Evolutionary conservation across 116 monocot genomes (phyloP), one percentile per base, ranked within the genome.

Genomic region (Papilionanthe hybrid): DNA sequence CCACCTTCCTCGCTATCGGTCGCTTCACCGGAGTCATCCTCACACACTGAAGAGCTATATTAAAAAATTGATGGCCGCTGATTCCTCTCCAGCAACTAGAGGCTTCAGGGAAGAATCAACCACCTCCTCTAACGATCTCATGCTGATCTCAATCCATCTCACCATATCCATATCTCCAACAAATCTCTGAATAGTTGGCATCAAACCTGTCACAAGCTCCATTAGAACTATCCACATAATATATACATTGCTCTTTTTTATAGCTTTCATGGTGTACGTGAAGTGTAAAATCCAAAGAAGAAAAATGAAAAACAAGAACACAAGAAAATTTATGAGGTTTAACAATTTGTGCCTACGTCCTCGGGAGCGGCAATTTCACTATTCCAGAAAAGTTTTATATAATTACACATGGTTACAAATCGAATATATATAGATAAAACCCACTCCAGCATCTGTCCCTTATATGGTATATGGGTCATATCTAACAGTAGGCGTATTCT

Each of bases 191-290:
- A 88, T 86, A 0, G 88, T 94, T 4, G 96, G 96, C 87, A 83
- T 86, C 19, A 83, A 73, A 49, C 96, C 96, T n/a, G 83, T 93
- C 37, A 90, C 92, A 0, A 96, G 91, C 86, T 96, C 96, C 93
- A 96, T 96, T 37, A 93, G 69, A 55, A 96, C 93, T 41, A 96
- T 89, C 5, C 96, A 93, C 90, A 93, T 85, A 85, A 92, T 93
- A 88, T 96, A 96, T 19, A 96, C 90, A 50, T 96, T 93, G 78
- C 89, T 86, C 88, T 92, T 97, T 84, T 92, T 92, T 6, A 90
- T 88, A 25, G 91, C 92, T 72, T 79, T 88, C 84, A 84, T 37
- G 41, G 90, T 87, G 78, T 90, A n/a, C n/a, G n/a, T n/a, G n/a
- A n/a, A n/a, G n/a, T n/a, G n/a, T n/a, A n/a, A n/a, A n/a, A n/a